Conservation (phyloP, 164 flowering plant genomes). For the Umbellularia californica region DNA sequence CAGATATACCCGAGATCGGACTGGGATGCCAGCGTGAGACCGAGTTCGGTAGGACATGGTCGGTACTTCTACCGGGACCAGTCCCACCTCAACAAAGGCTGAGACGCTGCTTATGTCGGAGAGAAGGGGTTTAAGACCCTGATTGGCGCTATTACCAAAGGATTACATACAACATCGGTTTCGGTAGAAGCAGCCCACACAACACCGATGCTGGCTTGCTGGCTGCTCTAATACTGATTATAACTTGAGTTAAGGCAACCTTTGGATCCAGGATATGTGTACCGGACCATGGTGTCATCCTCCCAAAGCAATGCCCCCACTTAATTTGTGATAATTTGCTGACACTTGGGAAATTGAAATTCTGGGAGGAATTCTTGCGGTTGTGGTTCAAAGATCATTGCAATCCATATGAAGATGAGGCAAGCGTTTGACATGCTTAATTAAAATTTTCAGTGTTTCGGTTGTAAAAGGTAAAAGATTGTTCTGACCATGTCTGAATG, state of each 20-base stretch:
- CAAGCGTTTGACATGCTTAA: slow-evolving; percentile 13
- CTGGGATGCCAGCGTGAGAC: too few relatives aligned
- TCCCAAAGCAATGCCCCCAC: not conserved
- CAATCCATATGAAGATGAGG: slow-evolving; percentile 92
- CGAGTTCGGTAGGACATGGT: too few relatives aligned
- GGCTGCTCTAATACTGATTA: not conserved
- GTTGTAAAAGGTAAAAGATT: not conserved
- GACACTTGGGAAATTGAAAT: not conserved
- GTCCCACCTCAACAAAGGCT: too few relatives aligned
- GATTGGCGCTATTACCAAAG: too few relatives aligned
- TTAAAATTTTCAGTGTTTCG: not conserved
- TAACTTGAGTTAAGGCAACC: not conserved
- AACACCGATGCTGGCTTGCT: not conserved
- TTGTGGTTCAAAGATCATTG: slow-evolving; percentile 89
- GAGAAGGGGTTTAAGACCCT: too few relatives aligned
- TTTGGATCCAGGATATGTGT: too few relatives aligned
- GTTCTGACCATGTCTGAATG: slow-evolving; percentile 11
- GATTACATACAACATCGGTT: too few relatives aligned
- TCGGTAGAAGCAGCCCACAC: too few relatives aligned
- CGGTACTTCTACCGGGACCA: too few relatives aligned
- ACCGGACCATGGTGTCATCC: not conserved
- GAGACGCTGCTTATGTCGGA: too few relatives aligned
- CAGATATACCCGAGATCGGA: too few relatives aligned
- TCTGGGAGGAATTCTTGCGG: slow-evolving; percentile 79
- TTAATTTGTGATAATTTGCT: not conserved